Evolutionary conservation across 2,329 filamentous ascomycete species (phyloP), one percentile per base, ranked within the genome.

Genomic region (Fusarium siculi): DNA sequence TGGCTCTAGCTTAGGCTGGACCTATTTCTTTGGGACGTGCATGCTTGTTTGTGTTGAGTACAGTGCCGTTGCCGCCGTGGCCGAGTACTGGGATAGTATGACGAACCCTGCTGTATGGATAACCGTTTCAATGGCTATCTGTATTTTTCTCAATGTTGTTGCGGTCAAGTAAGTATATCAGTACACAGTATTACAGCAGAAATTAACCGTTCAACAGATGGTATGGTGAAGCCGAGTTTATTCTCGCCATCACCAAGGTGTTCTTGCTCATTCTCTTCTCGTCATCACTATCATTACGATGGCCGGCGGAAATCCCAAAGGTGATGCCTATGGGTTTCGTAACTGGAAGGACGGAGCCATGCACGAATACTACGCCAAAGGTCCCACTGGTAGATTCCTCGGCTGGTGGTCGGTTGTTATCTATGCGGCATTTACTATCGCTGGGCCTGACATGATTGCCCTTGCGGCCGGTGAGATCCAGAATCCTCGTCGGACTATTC

Each of bases 351-450:
- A 30, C 9, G 44, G 44, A 8, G 25, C 44, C 4, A 47, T 30
- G 44, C 44, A 47, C 11, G 44, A 30, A 4, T 47, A 47, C 2
- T 47, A 47, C 19, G 44, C 25, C 25, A 47, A 47, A 47, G 44
- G 25, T 11, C 80, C 85, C 36, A 82, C 89, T 0, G 91, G 91
- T 16, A 85, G 86, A n/a, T 92, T 91, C 77, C 82, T 92, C 1
- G 91, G 91, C 3, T 92, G 77, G 71, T 83, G 80, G 79, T 79
- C 79, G 55, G 81, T 82, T 70, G 81, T 94, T 43, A 91, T 93
- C 70, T 89, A 90, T 76, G 91, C 91, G 10, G 88, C 87, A 57
- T 93, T 93, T 82, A 91, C 89, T 28, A 88, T 93, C 69, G 87
- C 88, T 12, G 91, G 90, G 8, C 90, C 90, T 0, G 91, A 93